These are phyloP conservation scores for Claviceps capensis DNA, from an alignment of 2,329 filamentous ascomycete species.

Conservation along the genomic window DNA sequence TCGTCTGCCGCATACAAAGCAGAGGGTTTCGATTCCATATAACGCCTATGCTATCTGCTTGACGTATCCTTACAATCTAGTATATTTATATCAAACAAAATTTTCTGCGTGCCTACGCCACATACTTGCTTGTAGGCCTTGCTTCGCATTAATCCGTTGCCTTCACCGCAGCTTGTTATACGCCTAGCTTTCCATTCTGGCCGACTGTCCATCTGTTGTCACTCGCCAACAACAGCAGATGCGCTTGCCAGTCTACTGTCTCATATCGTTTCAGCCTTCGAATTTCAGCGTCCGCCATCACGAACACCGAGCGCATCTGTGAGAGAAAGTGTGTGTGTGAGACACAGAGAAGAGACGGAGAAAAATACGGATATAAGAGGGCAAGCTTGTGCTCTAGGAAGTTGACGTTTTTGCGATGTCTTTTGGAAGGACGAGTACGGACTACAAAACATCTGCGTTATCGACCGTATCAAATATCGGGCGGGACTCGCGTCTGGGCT, in stretches of 20 bases:
- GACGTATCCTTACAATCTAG: background rate
- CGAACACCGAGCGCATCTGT: background rate
- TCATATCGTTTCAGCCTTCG: background rate
- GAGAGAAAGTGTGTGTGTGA: background rate
- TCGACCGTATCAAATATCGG: conserved; percentile 62
- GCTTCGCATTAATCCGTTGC: background rate
- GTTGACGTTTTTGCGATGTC: conserved; percentile 26
- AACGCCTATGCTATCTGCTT: background rate
- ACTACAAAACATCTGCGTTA: conserved; percentile 70
- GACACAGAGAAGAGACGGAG: background rate
- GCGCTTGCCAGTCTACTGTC: background rate
- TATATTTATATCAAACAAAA: background rate
- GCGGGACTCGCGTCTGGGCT: conserved; percentile 77
- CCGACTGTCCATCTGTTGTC: background rate
- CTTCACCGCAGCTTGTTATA: background rate
- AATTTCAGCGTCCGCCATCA: background rate
- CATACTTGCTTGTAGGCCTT: background rate
- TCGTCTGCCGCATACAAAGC: background rate
- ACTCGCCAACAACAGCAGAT: background rate
- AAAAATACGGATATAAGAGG: background rate
- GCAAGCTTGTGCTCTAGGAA: background rate
- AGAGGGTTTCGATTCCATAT: background rate
- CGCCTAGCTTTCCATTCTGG: background rate
- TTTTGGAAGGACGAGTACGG: conserved; percentile 38
- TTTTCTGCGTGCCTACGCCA: background rate